Base-by-base conservation (phyloP, 257 asterid species). In the Scutellaria baicalensis region DNA sequence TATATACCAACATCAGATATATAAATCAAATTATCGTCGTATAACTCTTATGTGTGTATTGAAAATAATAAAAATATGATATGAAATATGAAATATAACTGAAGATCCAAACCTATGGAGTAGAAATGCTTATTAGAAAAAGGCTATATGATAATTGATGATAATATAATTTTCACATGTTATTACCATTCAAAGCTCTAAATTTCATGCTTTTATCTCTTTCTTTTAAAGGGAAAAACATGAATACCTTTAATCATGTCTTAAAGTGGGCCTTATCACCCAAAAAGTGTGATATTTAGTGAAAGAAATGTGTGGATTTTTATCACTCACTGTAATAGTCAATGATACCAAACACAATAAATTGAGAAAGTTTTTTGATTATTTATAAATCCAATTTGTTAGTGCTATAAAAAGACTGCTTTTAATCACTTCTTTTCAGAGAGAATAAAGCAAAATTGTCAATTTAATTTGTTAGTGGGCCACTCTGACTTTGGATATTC, bases 341-440 rank as follows among this genome's bases (percentile, higher is more conserved):
- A 87, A 90, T 85, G 83, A 63, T 74, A 73, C 78, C 80, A 50
- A 73, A 27, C 33, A 27, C 33, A 27, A 27, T 1, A 76, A 82
- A 76, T 2, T 61, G 23, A 67, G 73, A 76, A 27, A 68, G 72
- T 38, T 81, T 76, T 73, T 73, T 72, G 3, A 23, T 23, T 27
- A 27, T 27, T 27, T 27, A 27, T 27, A 27, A 27, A 77, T 72
- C 83, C 81, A 80, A 75, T 78, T 79, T 69, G 77, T 82, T 49
- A 79, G 84, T 82, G 89, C 86, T 60, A 55, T 42, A 73, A 82
- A 80, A 88, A 73, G 87, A 71, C 66, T 78, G 88, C 86, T 79
- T 86, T 86, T 75, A 73, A 58, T 79, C 65, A 59, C 75, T 78
- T 72, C 21, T 49, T 64, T 69, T 42, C 31, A 42, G 21, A 36